A percentile compares a stretch with the other conserved stretches of the same genome.
These are phyloP conservation scores for Fusarium equiseti DNA, from an alignment of 2,329 filamentous ascomycete genomes.

Conservation along the genomic window DNA sequence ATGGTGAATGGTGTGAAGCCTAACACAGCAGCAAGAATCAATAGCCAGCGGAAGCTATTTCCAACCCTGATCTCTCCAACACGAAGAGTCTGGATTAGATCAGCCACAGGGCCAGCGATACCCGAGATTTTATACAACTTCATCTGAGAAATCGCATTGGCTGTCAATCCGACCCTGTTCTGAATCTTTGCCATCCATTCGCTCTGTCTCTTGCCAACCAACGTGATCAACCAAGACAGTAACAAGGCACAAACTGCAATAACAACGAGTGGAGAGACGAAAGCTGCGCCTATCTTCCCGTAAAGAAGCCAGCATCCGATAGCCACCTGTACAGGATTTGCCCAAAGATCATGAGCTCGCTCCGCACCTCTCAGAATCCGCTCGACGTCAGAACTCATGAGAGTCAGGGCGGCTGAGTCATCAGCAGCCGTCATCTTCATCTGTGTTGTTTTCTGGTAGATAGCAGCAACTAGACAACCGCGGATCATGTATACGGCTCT, in stretches of 20 bases:
- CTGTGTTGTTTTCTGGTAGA: conserved; percentile 52
- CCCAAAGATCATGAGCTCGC: conserved; percentile 58
- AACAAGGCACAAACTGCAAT: conserved; percentile 49
- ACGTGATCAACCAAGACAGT: conserved; percentile 28
- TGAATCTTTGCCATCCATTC: conserved; percentile 55
- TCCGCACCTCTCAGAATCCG: conserved; percentile 53
- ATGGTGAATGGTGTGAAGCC: conserved; percentile 53
- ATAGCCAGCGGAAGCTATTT: conserved; percentile 44
- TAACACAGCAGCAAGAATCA: conserved; percentile 44
- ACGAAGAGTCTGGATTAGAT: conserved; percentile 48
- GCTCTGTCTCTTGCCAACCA: conserved; percentile 45
- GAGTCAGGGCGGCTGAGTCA: conserved; percentile 58
- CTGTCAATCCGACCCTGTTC: conserved; percentile 50
- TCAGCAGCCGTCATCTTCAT: conserved; percentile 51
- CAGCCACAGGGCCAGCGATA: conserved; percentile 46
- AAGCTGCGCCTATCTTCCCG: conserved; percentile 60
- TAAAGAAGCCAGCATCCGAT: conserved; percentile 62
- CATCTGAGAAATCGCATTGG: conserved; percentile 50
- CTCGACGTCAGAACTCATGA: conserved; percentile 63
- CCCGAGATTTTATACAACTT: conserved; percentile 52
- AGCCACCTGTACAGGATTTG: conserved; percentile 55
- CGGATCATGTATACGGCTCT: conserved; percentile 51
- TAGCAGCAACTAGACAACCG: conserved; percentile 49
- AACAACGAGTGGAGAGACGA: conserved; percentile 60
- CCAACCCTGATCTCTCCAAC: conserved; percentile 48